phyloP scores from a whole-genome alignment of 2,329 filamentous ascomycete genomes.

The Diaporthe aspalathi region DNA sequence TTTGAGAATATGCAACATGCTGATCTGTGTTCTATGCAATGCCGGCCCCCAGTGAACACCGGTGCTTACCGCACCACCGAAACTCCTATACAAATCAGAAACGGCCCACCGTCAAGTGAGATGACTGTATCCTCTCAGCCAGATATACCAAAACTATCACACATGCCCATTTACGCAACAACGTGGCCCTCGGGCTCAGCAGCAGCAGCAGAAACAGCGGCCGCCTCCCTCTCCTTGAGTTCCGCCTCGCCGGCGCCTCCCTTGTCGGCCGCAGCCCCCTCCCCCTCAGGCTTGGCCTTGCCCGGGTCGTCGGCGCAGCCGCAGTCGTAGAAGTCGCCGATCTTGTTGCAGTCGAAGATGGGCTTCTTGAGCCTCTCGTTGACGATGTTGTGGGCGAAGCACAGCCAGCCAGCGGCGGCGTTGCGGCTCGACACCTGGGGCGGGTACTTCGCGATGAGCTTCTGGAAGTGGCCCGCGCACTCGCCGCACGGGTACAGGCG shows the following conservation, averaged over 20 bases:
- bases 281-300: slow-evolving; percentile 50
- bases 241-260: slow-evolving; percentile 39
- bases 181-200: background rate
- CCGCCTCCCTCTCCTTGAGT: slow-evolving; percentile 37
- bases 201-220: background rate
- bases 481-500: slow-evolving; percentile 79
- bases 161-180: background rate
- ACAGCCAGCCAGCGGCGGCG: slow-evolving; percentile 75
- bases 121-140: background rate
- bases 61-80: background rate
- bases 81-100: slow-evolving; percentile 16
- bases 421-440: slow-evolving; percentile 74
- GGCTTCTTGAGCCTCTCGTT: slow-evolving; percentile 72
- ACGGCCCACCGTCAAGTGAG: background rate
- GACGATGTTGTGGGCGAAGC: slow-evolving; percentile 75
- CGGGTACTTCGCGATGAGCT: slow-evolving; percentile 70
- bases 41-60: slow-evolving; percentile 13
- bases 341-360: slow-evolving; percentile 73
- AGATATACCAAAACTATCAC: slow-evolving; percentile 35
- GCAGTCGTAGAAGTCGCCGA: slow-evolving; percentile 79
- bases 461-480: slow-evolving; percentile 75
- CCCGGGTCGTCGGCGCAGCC: slow-evolving; percentile 73
- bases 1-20: background rate
- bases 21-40: slow-evolving; percentile 23
- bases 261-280: slow-evolving; percentile 2